phyloP scores from a whole-genome alignment of 2,329 filamentous ascomycete species.

The Arthroderma sp. region DNA sequence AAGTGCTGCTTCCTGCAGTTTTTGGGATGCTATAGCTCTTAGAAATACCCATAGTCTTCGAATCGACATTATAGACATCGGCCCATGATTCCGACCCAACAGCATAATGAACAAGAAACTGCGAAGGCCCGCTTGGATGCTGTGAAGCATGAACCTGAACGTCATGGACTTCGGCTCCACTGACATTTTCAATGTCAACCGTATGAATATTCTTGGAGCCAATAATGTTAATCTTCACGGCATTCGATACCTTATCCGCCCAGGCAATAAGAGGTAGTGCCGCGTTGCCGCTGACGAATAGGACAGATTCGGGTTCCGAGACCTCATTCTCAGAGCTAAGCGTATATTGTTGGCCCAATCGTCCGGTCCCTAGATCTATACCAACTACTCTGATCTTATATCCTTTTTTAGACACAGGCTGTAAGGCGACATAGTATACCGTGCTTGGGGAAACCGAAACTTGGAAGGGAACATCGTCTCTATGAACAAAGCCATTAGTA shows the following conservation, averaged over 20 bases:
- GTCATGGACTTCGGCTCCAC: slow-evolving; percentile 37
- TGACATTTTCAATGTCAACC: slow-evolving; percentile 27
- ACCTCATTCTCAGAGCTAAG: slow-evolving; percentile 66
- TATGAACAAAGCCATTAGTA: slow-evolving; percentile 19
- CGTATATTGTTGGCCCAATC: slow-evolving; percentile 55
- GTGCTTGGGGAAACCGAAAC: slow-evolving; percentile 50
- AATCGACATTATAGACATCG: slow-evolving; percentile 71
- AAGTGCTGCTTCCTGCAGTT: slow-evolving; percentile 29
- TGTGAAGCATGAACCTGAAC: slow-evolving; percentile 60
- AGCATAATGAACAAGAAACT: slow-evolving; percentile 74
- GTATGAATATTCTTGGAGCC: slow-evolving; percentile 28
- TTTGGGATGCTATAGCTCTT: slow-evolving; percentile 68
- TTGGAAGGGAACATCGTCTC: slow-evolving; percentile 60
- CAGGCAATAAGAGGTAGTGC: slow-evolving; percentile 32
- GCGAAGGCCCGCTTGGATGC: slow-evolving; percentile 55
- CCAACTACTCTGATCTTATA: slow-evolving; percentile 65
- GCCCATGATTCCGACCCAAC: slow-evolving; percentile 61
- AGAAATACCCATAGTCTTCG: slow-evolving; percentile 53
- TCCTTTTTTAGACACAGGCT: slow-evolving; percentile 50
- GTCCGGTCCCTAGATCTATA: slow-evolving; percentile 60
- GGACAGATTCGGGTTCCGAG: slow-evolving; percentile 24
- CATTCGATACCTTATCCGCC: slow-evolving; percentile 31
- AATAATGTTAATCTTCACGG: slow-evolving; percentile 33
- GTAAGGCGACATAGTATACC: slow-evolving; percentile 65
- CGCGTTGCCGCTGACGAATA: slow-evolving; percentile 29